Evolutionary conservation across 352 stramenopile species (phyloP), one percentile per base, ranked within the genome.

Genomic region (Phytophthora colocasiae): DNA sequence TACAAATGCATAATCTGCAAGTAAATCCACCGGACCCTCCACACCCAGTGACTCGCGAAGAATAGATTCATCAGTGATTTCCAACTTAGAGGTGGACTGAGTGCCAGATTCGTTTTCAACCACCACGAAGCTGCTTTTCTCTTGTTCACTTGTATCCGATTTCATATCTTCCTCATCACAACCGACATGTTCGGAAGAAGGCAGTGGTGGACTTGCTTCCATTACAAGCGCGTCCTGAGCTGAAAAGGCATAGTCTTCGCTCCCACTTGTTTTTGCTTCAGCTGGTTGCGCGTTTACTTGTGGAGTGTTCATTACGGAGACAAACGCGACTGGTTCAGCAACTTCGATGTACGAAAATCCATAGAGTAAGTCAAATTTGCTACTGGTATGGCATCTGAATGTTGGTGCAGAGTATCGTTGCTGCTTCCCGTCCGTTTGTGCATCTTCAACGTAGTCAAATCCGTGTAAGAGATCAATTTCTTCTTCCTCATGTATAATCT

Each of bases 321-420:
- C 19, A 19, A 34, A 14, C 41, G n/a, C 17, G 10, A 47, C 26
- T 12, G 19, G 15, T 17, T 83, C 72, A 19, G 32, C 58, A 34
- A n/a, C 50, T 58, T 89, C 81, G 15, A 85, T 57, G 45, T 87
- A 76, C 1, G 58, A 50, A 59, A 69, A 89, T 4, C 43, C 68
- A 2, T 44, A 19, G 19, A 90, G 56, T 8, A 85, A 56, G 34
- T 83, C 70, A 8, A 48, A 41, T 46, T 26, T 26, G 51, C 48
- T 54, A 34, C n/a, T 29, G 12, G 17, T 15, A 34, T 56, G 22
- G 32, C 5, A 31, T 17, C 39, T 8, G 29, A 12, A 54, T n/a
- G 40, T 3, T 39, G 22, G 12, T 43, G 15, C n/a, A 51, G 10
- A 4, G 6, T 19, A 32, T 19, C 29, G 24, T 32, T 45, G 43